Percentiles rank a stretch among this genome's conserved stretches.
These are phyloP conservation scores for Fusarium multiceps DNA, from an alignment of 2,329 filamentous ascomycete species.

Conservation along the genomic window DNA sequence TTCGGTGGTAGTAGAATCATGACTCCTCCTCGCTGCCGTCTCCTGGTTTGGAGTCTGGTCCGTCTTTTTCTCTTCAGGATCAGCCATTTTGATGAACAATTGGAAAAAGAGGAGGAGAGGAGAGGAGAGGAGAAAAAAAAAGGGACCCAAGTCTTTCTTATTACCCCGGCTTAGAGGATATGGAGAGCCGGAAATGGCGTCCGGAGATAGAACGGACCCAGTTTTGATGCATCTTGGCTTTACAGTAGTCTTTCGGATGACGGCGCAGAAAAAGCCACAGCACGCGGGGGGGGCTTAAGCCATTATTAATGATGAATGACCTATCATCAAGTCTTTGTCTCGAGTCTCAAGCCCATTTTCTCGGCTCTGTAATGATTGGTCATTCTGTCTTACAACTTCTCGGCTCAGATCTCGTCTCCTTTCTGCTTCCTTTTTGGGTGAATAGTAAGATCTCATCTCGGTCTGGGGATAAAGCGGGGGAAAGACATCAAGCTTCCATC, in stretches of 20 bases:
- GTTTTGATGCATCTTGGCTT: slow-evolving; percentile 11
- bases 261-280: slow-evolving; percentile 12
- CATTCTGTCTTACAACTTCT: neutral
- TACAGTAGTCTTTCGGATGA: slow-evolving; percentile 26
- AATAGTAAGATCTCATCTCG: slow-evolving; percentile 7
- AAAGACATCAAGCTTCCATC: neutral
- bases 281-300: slow-evolving; percentile 20
- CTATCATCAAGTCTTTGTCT: neutral
- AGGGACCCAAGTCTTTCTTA: slow-evolving; percentile 24
- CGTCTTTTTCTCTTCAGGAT: slow-evolving; percentile 38
- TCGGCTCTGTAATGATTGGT: neutral
- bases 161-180: slow-evolving; percentile 27
- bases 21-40: slow-evolving; percentile 22
- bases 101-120: neutral
- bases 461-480: slow-evolving; percentile 35
- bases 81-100: slow-evolving; percentile 15
- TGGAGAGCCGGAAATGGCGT: slow-evolving; percentile 36
- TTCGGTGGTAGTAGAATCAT: slow-evolving; percentile 37
- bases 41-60: slow-evolving; percentile 18
- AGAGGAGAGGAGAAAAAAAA: slow-evolving; percentile 17
- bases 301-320: neutral
- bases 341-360: neutral
- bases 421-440: slow-evolving; percentile 15
- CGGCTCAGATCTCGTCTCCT: neutral
- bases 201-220: slow-evolving; percentile 38